Evolutionary conservation across 345 rosid species (phyloP).

Genomic region (Physaria fendleri): DNA sequence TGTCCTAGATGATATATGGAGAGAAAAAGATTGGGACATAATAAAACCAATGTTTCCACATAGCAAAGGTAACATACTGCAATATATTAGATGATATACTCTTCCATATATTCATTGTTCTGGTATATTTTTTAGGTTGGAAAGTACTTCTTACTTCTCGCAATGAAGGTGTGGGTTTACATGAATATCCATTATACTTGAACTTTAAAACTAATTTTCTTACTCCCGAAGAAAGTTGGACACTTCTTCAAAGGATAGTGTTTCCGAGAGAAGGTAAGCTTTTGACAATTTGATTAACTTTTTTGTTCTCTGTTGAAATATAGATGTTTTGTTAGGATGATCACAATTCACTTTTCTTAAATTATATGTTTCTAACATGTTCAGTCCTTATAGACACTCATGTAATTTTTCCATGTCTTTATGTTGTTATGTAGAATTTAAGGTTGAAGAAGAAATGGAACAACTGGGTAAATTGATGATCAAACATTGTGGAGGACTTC

Average conservation of each 20-base stretch:
- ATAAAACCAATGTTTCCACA: slow-evolving; percentile 24
- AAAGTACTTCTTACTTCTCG: slow-evolving; percentile 44
- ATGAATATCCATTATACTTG: not conserved
- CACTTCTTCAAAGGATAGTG: slow-evolving; percentile 28
- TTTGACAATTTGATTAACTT: too few relatives aligned
- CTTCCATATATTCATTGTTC: too few relatives aligned
- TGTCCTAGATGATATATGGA: slow-evolving; percentile 43
- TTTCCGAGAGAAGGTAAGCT: slow-evolving; percentile 14
- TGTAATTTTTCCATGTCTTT: too few relatives aligned
- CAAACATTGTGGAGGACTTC: slow-evolving; percentile 5
- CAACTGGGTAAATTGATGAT: slow-evolving; percentile 1
- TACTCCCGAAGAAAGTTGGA: slow-evolving; percentile 29
- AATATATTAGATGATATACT: too few relatives aligned
- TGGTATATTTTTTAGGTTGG: not conserved
- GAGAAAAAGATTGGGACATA: slow-evolving; percentile 22
- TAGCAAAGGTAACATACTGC: not conserved
- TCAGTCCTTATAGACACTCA: too few relatives aligned
- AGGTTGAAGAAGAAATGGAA: too few relatives aligned
- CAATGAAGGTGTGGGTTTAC: slow-evolving; percentile 17
- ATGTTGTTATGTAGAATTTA: not conserved
- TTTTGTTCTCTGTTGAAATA: too few relatives aligned
- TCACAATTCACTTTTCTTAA: too few relatives aligned
- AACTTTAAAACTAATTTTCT: not conserved
- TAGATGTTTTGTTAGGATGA: too few relatives aligned
- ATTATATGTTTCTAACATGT: too few relatives aligned